Percentiles rank a stretch among this genome's conserved stretches.
Conservation (phyloP, 768 basidiomycete genomes). For the Mycena indigotica region DNA sequence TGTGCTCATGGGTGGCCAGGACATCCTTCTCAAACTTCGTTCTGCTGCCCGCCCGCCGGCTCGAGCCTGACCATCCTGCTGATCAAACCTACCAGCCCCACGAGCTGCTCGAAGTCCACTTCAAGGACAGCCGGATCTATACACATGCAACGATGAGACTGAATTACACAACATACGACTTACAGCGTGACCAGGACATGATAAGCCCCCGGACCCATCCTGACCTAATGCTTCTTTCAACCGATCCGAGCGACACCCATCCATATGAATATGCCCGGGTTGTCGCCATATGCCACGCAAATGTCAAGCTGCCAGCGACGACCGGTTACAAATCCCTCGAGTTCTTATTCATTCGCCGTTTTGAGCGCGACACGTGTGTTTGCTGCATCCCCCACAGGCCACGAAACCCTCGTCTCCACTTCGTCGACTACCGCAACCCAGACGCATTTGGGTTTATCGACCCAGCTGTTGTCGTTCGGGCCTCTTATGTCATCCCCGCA, state of each 20-base stretch:
- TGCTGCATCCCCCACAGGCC: background rate
- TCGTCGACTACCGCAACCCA: background rate
- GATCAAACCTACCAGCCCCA: background rate
- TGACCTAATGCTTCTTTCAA: conserved; percentile 27
- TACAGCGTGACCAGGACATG: conserved; percentile 34
- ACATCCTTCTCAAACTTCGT: background rate
- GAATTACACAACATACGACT: conserved; percentile 41
- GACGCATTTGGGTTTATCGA: conserved; percentile 43
- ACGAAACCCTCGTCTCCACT: conserved; percentile 21
- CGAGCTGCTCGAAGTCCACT: background rate
- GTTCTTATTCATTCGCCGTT: background rate
- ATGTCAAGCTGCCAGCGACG: conserved; percentile 10
- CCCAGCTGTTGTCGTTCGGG: conserved; percentile 34
- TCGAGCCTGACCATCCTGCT: background rate
- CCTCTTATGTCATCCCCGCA: conserved; percentile 37
- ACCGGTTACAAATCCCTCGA: background rate
- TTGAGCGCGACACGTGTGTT: background rate
- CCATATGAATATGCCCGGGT: conserved; percentile 28
- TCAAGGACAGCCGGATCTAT: conserved; percentile 16
- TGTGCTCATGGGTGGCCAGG: background rate
- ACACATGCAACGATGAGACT: conserved; percentile 27
- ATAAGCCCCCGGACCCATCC: conserved; percentile 29
- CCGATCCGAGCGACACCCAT: conserved; percentile 17
- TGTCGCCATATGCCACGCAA: conserved; percentile 26
- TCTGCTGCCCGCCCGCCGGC: background rate